These are phyloP conservation scores for Udeniomyces megalosporus DNA, from an alignment of 768 basidiomycete genomes.

Conservation along the genomic window DNA sequence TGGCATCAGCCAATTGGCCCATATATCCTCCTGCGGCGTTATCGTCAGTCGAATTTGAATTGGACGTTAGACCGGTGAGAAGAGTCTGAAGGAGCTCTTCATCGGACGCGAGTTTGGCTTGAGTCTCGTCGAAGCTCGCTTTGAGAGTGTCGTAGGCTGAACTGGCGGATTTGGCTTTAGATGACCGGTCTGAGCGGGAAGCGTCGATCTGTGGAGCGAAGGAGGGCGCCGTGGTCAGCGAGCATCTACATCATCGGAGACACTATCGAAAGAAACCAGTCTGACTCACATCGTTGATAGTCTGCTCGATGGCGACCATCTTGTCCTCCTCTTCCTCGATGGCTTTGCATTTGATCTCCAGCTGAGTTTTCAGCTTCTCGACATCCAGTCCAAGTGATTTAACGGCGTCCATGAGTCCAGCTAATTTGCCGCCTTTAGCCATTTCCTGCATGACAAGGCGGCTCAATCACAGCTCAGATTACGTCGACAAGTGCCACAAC, in stretches of 20 bases:
- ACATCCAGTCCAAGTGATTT: constrained; percentile 60
- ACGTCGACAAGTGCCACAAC: not conserved
- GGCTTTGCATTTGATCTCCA: constrained; percentile 58
- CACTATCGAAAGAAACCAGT: too few species aligned
- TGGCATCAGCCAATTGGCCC: constrained; percentile 82
- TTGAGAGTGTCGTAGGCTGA: constrained; percentile 48
- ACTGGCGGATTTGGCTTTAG: constrained; percentile 42
- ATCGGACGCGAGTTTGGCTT: constrained; percentile 47
- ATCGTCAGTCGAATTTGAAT: constrained; percentile 42
- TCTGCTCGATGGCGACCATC: constrained; percentile 38
- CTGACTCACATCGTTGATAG: constrained; percentile 44
- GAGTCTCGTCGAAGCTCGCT: constrained; percentile 46
- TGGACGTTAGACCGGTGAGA: constrained; percentile 73
- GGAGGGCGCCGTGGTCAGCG: constrained; percentile 9
- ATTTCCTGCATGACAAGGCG: constrained; percentile 51
- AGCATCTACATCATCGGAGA: not conserved
- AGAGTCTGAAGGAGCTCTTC: constrained; percentile 93
- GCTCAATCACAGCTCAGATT: too few species aligned
- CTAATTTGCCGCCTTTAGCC: constrained; percentile 81
- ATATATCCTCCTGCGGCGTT: constrained; percentile 79
- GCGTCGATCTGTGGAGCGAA: constrained; percentile 37
- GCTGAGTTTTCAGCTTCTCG: constrained; percentile 67
- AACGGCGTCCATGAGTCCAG: constrained; percentile 65
- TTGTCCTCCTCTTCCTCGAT: constrained; percentile 63
- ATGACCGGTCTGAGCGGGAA: constrained; percentile 44